Base-by-base conservation (phyloP, 257 asterid genomes). In the Galeopsis tetrahit region DNA sequence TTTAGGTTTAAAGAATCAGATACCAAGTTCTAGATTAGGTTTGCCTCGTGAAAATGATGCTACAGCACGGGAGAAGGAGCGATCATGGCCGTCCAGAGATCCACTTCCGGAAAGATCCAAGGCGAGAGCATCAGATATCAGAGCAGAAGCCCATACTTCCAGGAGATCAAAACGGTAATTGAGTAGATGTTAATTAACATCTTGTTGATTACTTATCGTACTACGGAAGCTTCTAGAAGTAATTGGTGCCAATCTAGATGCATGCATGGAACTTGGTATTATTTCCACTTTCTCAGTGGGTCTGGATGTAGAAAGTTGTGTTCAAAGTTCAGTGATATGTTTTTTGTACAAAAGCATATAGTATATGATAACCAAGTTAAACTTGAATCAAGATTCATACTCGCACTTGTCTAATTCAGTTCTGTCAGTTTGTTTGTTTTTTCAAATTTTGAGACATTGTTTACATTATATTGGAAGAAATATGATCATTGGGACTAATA, bases 91-190 rank as follows among this genome's bases (percentile, higher is more conserved):
- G 7, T 69, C 84, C 4, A 76, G 85, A 32, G 91, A 89, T 74
- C 75, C 82, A 3, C 51, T 69, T 74, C 80, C 70, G 32, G 93
- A 87, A 57, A 75, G 82, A 36, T 55, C 86, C 2, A 93, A 86
- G 82, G 80, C 97, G 2, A 85, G 90, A 80, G 62, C 79, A 46
- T 79, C 82, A n/a, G 88, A 84, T 56, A 66, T 71, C 74, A 78
- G 85, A 58, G 82, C 63, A 28, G 93, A 83, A 66, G 85, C 84
- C 44, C 89, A 80, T 51, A 63, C 79, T 42, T 42, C 69, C 63
- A 81, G 96, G 79, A 86, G 87, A 78, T 85, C 91, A 2, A 91
- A 85, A 78, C 69, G 96, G 83, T 90, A 80, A 53, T 53, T 72
- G 43, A 38, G 43, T 38, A 38, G 43, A 38, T 38, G 7, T 21